Base-by-base conservation (phyloP, 257 asterid genomes). In the Solanum virginianum region DNA sequence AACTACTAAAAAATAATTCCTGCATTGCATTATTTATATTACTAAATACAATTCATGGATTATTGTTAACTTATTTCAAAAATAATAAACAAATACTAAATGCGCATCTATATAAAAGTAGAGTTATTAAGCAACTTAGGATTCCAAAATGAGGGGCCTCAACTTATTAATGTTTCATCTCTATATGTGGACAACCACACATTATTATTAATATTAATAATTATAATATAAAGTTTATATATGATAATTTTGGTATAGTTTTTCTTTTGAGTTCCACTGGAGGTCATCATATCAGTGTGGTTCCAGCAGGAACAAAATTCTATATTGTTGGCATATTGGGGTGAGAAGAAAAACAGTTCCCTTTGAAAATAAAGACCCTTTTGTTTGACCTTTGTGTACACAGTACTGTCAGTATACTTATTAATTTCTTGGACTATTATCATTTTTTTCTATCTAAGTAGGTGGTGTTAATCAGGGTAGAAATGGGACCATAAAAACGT, bases 251-350 rank as follows among this genome's bases (percentile, higher is more conserved):
- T 15, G 5, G 16, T 77, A 77, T 77, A 77, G 5, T 51, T 77
- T 51, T 77, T 77, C 47, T 77, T 77, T 8, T 15, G 82, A 74
- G 57, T 74, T 45, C 63, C 82, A 77, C 82, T 51, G 43, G 63
- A 49, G 24, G 63, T 51, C 43, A 77, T 77, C 82, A 77, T 77
- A 77, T 24, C 82, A 24, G 4, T 77, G 24, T 24, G 82, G 63
- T 51, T 77, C 63, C 63, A 77, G 63, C 10, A 77, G 82, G 63
- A 77, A 77, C 82, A 77, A 17, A 51, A 51, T 77, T 77, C 45
- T 77, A 71, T 51, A 53, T 26, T 84, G 86, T 84, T 84, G 82
- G 82, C 43, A 43, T 18, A 69, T 71, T 84, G 72, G 83, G 77
- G 49, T 71, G 81, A 49, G 84, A 66, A 80, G 62, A 22, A 32